Conservation (phyloP, 1,284 basidiomycete species). For the Hemileia vastatrix region DNA sequence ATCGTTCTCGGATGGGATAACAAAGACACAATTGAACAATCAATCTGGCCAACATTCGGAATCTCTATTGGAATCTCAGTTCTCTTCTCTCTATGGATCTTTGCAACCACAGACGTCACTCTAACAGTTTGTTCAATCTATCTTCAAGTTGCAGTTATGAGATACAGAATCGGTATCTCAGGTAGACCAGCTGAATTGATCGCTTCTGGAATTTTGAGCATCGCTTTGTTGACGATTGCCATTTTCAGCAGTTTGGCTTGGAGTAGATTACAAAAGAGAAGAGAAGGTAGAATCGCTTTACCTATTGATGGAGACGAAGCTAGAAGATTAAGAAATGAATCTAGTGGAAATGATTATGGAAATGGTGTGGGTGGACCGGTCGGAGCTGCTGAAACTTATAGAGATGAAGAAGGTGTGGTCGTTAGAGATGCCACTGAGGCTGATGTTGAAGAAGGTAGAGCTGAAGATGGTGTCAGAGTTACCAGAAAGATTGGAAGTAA, state of each 20-base stretch:
- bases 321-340: neutral
- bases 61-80: no score
- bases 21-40: no score
- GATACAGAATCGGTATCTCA: constrained; percentile 29
- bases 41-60: no score
- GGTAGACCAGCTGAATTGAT: constrained; percentile 31
- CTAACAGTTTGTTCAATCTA: constrained; percentile 33
- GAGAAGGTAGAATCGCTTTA: constrained; percentile 32
- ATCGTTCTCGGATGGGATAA: no score
- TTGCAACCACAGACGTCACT: constrained; percentile 34
- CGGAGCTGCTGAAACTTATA: neutral
- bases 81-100: constrained; percentile 35
- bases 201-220: constrained; percentile 32
- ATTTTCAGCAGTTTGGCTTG: constrained; percentile 31
- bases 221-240: constrained; percentile 29
- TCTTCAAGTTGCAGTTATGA: constrained; percentile 33
- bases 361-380: no score
- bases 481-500: neutral
- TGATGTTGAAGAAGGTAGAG: neutral
- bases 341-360: neutral
- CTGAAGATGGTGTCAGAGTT: neutral
- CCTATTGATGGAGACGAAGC: constrained; percentile 29
- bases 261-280: constrained; percentile 29
- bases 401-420: neutral
- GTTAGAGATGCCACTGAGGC: neutral